These are phyloP conservation scores for Proliferodiscus dingleyae DNA, from an alignment of 2,329 filamentous ascomycete genomes.

Conservation along the genomic window DNA sequence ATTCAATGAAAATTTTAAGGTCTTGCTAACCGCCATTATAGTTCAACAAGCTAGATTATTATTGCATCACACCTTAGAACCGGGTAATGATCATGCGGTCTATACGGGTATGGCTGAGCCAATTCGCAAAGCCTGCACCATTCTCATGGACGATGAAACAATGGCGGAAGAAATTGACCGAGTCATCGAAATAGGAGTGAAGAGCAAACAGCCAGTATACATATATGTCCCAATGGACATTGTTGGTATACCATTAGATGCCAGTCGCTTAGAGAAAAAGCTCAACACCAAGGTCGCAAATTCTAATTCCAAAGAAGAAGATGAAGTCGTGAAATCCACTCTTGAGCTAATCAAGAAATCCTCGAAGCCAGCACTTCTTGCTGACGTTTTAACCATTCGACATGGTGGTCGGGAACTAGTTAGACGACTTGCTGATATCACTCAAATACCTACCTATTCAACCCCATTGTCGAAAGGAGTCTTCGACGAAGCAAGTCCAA, in stretches of 20 bases:
- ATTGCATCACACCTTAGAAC: conserved; percentile 52
- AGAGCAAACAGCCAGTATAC: conserved; percentile 51
- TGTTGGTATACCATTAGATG: conserved; percentile 36
- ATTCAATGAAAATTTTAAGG: too few relatives aligned
- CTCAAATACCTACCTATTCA: conserved; percentile 43
- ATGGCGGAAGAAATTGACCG: conserved; percentile 49
- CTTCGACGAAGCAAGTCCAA: conserved; percentile 42
- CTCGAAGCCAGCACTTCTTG: conserved; percentile 45
- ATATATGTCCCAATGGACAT: conserved; percentile 52
- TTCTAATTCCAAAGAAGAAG: conserved; percentile 19
- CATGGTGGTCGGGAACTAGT: conserved; percentile 19
- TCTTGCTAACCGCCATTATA: conserved; percentile 6
- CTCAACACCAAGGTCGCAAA: conserved; percentile 23
- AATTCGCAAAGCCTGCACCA: conserved; percentile 29
- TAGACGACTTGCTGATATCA: conserved; percentile 38
- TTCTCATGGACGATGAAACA: conserved; percentile 55
- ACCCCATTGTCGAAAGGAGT: conserved; percentile 46
- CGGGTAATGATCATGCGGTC: conserved; percentile 51
- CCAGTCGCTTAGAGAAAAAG: conserved; percentile 28
- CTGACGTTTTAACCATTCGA: conserved; percentile 43
- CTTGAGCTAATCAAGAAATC: conserved; percentile 40
- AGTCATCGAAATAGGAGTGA: conserved; percentile 44
- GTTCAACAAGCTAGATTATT: conserved; percentile 39
- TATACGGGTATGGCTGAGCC: conserved; percentile 44
- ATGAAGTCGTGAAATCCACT: conserved; percentile 32